These are phyloP conservation scores for Tetrahymena thermophila DNA, from an alignment of 73 alveolate genomes.

Conservation along the genomic window DNA sequence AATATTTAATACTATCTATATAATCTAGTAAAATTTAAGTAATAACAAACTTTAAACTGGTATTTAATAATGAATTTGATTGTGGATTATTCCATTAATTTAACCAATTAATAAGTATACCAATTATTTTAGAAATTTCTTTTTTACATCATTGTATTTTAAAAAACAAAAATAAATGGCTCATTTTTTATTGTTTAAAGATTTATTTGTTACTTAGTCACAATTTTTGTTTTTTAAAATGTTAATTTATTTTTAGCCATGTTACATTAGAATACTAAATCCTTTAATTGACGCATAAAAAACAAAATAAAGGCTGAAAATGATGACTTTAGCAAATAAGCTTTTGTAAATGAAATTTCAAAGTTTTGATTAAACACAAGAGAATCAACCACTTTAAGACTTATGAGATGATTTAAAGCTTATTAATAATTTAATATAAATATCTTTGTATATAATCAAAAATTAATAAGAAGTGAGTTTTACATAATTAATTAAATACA, in stretches of 20 bases:
- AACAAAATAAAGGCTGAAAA: background rate
- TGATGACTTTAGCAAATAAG: background rate
- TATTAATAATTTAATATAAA: no score
- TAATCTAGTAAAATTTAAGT: background rate
- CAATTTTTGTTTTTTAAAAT: no score
- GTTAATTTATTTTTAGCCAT: no score
- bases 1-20: no score
- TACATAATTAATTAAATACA: background rate
- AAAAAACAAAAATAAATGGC: background rate
- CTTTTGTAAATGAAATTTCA: background rate
- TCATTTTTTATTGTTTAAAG: no score
- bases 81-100: background rate
- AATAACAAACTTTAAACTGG: no score
- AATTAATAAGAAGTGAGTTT: background rate
- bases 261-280: background rate
- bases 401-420: background rate
- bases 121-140: background rate
- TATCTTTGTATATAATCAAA: background rate
- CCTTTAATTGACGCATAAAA: background rate
- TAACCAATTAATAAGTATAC: background rate
- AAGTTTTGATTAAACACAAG: background rate
- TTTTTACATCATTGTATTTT: background rate
- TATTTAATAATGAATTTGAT: background rate
- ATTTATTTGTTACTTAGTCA: no score
- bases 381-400: background rate